A percentile compares a stretch with the other conserved stretches of the same genome.
Evolutionary conservation across 2,329 filamentous ascomycete species (phyloP).

Genomic region (Phialemonium atrogriseum): DNA sequence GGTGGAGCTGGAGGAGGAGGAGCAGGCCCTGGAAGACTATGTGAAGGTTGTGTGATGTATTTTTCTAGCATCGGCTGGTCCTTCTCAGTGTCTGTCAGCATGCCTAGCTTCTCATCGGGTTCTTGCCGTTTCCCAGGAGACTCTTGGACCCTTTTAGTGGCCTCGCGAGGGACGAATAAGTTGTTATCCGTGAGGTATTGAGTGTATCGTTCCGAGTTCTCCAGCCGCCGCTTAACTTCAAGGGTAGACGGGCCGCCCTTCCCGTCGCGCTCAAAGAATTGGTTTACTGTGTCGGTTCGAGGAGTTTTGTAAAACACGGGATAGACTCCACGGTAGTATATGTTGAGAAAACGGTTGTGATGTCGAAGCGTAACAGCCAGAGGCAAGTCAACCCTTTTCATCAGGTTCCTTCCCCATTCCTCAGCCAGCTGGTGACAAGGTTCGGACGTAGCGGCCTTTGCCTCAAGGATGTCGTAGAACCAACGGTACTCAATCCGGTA

Average conservation of each 20-base stretch:
- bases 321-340: constrained; percentile 4
- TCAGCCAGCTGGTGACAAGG: constrained; percentile 5
- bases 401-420: constrained; percentile 4
- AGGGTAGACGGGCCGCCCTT: constrained; percentile 6
- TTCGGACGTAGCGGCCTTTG: too few species aligned
- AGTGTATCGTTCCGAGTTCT: constrained; percentile 12
- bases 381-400: constrained; percentile 4
- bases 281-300: constrained; percentile 7
- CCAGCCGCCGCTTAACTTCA: constrained; percentile 8
- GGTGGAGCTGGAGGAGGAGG: too few species aligned
- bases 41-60: too few species aligned
- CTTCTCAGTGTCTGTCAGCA: too few species aligned
- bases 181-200: constrained; percentile 11
- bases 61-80: too few species aligned
- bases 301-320: constrained; percentile 9
- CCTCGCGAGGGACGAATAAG: constrained; percentile 2
- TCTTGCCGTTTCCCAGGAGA: constrained; percentile 1
- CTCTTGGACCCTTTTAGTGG: too few species aligned
- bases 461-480: constrained; percentile 4
- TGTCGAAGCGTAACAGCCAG: constrained; percentile 5
- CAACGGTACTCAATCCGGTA: constrained; percentile 5
- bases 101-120: constrained; percentile 2
- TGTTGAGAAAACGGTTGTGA: constrained; percentile 5
- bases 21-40: too few species aligned
- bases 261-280: constrained; percentile 9